These are phyloP conservation scores for Wickerhamiella slavikovae DNA, from an alignment of 805 yeast genomes.

Conservation along the genomic window DNA sequence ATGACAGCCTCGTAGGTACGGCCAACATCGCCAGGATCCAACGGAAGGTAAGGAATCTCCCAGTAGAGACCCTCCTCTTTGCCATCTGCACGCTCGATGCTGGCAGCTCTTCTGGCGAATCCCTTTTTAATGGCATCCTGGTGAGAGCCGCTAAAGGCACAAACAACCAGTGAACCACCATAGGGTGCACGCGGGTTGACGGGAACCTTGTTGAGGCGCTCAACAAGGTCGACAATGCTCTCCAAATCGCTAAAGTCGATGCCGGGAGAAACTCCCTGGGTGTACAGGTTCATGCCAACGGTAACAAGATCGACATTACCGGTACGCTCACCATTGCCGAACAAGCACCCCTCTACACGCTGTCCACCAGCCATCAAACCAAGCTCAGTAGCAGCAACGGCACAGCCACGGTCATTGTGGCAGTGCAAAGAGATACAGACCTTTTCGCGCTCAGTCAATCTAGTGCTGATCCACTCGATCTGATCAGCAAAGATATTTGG, in stretches of 20 bases:
- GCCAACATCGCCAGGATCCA: constrained; percentile 72
- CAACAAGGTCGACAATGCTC: constrained; percentile 50
- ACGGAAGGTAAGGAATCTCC: constrained; percentile 65
- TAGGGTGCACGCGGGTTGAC: constrained; percentile 65
- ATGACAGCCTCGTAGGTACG: constrained; percentile 84
- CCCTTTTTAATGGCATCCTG: constrained; percentile 82
- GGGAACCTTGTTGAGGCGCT: constrained; percentile 63
- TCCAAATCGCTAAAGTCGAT: constrained; percentile 51
- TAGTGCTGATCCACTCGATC: constrained; percentile 48
- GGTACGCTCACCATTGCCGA: constrained; percentile 76
- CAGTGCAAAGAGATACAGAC: constrained; percentile 62
- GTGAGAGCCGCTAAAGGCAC: constrained; percentile 73
- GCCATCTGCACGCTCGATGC: constrained; percentile 15
- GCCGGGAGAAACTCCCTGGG: constrained; percentile 56
- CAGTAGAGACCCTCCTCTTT: constrained; percentile 26
- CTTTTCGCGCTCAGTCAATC: constrained; percentile 44
- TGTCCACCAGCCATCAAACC: constrained; percentile 77
- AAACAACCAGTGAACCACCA: constrained; percentile 65
- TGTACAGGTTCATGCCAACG: constrained; percentile 52
- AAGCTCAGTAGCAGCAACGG: constrained; percentile 73
- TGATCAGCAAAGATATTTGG: constrained; percentile 76
- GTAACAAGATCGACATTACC: constrained; percentile 74
- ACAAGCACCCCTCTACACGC: constrained; percentile 68
- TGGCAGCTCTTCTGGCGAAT: constrained; percentile 29
- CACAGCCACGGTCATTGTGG: constrained; percentile 74